A percentile compares a stretch with the other conserved stretches of the same genome.
These are phyloP conservation scores for Solanum hybrid DNA, from an alignment of 305 asterid species.

Conservation along the genomic window DNA sequence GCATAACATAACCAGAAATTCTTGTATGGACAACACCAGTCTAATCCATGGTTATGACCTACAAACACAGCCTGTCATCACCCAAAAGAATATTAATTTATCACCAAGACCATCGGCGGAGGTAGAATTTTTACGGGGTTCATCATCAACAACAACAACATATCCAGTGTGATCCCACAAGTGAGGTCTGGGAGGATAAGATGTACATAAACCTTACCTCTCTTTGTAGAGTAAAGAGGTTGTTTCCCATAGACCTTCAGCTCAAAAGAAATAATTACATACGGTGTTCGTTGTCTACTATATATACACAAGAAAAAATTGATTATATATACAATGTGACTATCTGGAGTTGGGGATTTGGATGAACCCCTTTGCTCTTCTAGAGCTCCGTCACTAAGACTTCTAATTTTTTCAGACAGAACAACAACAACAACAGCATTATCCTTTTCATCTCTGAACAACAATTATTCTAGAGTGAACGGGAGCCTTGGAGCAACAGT, in stretches of 20 bases:
- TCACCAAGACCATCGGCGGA: not conserved
- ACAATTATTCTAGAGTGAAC: not conserved
- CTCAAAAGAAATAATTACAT: not conserved
- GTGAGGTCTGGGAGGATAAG: not conserved
- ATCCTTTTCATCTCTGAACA: not conserved
- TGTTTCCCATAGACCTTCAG: not conserved
- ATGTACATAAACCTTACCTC: not conserved
- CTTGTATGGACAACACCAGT: conserved; percentile 92
- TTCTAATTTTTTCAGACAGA: not conserved
- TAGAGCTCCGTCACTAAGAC: not conserved
- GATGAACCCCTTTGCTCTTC: not conserved
- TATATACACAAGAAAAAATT: not conserved
- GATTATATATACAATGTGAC: not conserved
- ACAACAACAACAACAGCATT: not conserved
- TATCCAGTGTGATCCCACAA: not conserved
- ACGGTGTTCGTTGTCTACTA: not conserved
- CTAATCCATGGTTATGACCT: conserved; percentile 91
- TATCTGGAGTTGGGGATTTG: not conserved
- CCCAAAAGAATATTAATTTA: not conserved
- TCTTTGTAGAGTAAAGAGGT: not conserved
- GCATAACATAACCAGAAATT: conserved; percentile 87
- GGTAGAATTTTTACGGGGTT: not conserved
- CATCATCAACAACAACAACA: not conserved
- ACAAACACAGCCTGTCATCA: conserved; percentile 74
- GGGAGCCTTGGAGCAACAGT: not conserved